Evolutionary conservation across 129 eudicot genomes (phyloP), one percentile per base, ranked within the genome.

Genomic region (Flaveria robusta): DNA sequence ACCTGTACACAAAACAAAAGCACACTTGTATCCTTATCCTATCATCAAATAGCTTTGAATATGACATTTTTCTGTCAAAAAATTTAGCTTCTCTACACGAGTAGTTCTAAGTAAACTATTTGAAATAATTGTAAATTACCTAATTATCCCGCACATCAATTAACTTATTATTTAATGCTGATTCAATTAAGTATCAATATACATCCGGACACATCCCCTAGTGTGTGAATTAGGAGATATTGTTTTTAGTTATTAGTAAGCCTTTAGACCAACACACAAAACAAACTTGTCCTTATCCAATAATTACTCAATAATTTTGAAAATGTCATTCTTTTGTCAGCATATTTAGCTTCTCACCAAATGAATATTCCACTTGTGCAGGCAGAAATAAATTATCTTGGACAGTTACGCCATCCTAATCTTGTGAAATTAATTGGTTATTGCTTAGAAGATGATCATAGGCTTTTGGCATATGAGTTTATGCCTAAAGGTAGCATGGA

Each of bases 401-500:
- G 97, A 55, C 92, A 87, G 81, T 77, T 91, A 18, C 88, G 86
- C 71, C 97, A 91, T 76, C 97, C 92, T 9, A 91, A 91, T 89
- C 97, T 91, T 82, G 97, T 91, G 56, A 91, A 75, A 72, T 75
- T 91, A 76, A 82, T 91, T 16, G 97, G 97, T 77, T 91, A 86
- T 71, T 91, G 97, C 85, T 77, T 89, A 82, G 97, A 91, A 81
- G 97, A 91, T 67, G 97, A 91, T 43, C 97, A 91, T 70, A 87
- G 97, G 71, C 97, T 91, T 59, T 78, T 91, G 85, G 97, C 86
- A 23, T 91, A 91, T 11, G 97, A 91, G 86, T 91, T 88, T 82
- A 88, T 91, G 97, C 90, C 97, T n/a, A 91, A 87, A 81, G 97
- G 97, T 74, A 91, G 97, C 89, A 83, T 88, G 97, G 97, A 91